These are phyloP conservation scores for Neurospora terricola DNA, from an alignment of 495 filamentous ascomycete genomes.

Conservation along the genomic window DNA sequence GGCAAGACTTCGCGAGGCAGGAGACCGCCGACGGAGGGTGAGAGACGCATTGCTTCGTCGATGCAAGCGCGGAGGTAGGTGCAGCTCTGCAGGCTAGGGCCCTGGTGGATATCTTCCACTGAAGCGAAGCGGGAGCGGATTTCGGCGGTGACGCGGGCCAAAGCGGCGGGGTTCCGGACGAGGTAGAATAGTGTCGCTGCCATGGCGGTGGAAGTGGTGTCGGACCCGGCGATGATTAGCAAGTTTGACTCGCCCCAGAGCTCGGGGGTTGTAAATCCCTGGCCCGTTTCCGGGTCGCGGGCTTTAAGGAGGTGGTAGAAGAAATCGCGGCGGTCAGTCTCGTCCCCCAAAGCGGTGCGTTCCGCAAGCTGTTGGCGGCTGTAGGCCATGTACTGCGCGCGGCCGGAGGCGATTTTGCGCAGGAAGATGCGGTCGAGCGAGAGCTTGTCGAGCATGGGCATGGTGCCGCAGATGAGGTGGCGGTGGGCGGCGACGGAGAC, in stretches of 20 bases:
- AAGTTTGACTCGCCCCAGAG: slow-evolving; percentile 64
- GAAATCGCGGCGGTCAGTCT: slow-evolving; percentile 54
- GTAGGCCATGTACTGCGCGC: slow-evolving; percentile 47
- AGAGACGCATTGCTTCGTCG: slow-evolving; percentile 64
- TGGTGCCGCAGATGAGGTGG: slow-evolving; percentile 47
- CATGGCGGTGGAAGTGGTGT: slow-evolving; percentile 58
- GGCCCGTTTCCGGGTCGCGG: slow-evolving; percentile 50
- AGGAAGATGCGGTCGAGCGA: slow-evolving; percentile 50
- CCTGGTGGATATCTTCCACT: slow-evolving; percentile 43
- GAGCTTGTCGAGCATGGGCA: slow-evolving; percentile 44
- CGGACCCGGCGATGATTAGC: slow-evolving; percentile 50
- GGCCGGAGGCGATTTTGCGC: slow-evolving; percentile 41
- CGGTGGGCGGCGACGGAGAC: slow-evolving; percentile 46
- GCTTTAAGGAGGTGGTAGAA: slow-evolving; percentile 52
- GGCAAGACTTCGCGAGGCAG: slow-evolving; percentile 52
- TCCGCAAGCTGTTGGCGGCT: slow-evolving; percentile 44
- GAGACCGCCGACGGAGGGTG: slow-evolving; percentile 51
- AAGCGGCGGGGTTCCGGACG: slow-evolving; percentile 41
- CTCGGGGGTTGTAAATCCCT: slow-evolving; percentile 55
- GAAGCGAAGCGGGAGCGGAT: slow-evolving; percentile 38
- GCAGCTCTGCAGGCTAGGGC: slow-evolving; percentile 43
- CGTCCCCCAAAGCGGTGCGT: slow-evolving; percentile 43
- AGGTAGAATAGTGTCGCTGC: slow-evolving; percentile 59
- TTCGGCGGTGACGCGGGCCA: slow-evolving; percentile 39
- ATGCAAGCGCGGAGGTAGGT: slow-evolving; percentile 52